Evolutionary conservation across 2,329 filamentous ascomycete species (phyloP), one percentile per base, ranked within the genome.

Genomic region (Neofusicoccum sp.): DNA sequence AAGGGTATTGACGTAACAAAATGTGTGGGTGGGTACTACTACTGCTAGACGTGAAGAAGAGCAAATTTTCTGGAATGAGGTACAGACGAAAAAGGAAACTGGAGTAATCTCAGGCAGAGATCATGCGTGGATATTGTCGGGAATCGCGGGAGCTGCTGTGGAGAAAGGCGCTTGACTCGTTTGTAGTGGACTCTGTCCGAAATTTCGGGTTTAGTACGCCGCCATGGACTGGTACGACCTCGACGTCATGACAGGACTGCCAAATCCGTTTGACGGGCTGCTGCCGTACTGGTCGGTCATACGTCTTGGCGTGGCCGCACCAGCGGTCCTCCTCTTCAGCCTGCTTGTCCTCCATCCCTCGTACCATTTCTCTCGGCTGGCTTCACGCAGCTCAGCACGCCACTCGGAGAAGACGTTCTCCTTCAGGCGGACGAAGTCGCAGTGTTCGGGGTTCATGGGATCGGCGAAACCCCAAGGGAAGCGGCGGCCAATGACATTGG

Each of bases 381-480:
- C 89, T 74, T 96, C 91, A 63, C 93, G 89, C 63, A 99, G 81
- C 72, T 99, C 95, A 44, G 84, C 84, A 54, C 93, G 89, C 95
- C 95, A 99, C 71, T 98, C 93, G 65, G 82, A 87, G 75, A 99
- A 99, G 33, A 99, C 90, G 6, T 89, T 88, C 62, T 98, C 93
- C 77, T 95, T 95, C 66, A 99, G 83, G 64, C 89, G 88, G 60
- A 89, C 81, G 74, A 97, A 99, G 76, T 99, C 95, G 77, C 95
- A 99, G 78, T 99, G 95, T 68, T 90, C 86, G 31, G 87, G 82
- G 69, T 98, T 88, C 79, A 95, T 93, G 0, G 95, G 95, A 71
- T 98, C 91, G 4, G 95, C 95, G 68, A 97, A 96, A 6, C 95
- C 95, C 95, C 95, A 99, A 0, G 95, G 90, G 73, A 98, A 99